phyloP scores from a whole-genome alignment of 768 basidiomycete species.

The Pleurotus giganteus region DNA sequence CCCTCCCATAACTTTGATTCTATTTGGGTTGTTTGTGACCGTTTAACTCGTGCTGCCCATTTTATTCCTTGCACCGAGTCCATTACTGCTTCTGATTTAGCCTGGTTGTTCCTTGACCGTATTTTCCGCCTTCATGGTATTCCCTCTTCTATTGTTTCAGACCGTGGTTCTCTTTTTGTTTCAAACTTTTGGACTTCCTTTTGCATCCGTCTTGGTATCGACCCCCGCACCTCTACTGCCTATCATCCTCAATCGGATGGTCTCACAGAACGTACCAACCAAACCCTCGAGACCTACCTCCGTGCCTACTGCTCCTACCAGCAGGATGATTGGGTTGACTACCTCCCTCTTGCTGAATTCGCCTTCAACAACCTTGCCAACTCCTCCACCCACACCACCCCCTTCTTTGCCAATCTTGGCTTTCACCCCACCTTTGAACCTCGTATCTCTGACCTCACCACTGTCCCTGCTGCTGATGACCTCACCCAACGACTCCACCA shows the following conservation, averaged over 20 bases:
- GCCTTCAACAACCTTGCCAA: constrained; percentile 35
- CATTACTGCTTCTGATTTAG: constrained; percentile 24
- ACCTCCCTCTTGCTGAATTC: constrained; percentile 39
- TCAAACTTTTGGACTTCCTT: constrained; percentile 27
- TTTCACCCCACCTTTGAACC: constrained; percentile 31
- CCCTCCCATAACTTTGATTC: constrained; percentile 32
- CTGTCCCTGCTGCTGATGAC: constrained; percentile 30
- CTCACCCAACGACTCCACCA: constrained; percentile 22
- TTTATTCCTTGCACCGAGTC: constrained; percentile 33
- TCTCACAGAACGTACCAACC: constrained; percentile 34
- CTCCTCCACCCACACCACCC: constrained; percentile 30
- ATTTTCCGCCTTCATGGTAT: constrained; percentile 35
- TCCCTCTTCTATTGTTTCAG: constrained; percentile 30
- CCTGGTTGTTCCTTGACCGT: constrained; percentile 31
- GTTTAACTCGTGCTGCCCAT: constrained; percentile 37
- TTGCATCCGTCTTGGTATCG: constrained; percentile 14
- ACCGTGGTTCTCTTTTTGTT: constrained; percentile 29
- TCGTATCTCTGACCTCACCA: constrained; percentile 21
- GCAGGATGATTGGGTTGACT: constrained; percentile 42
- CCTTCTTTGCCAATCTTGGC: constrained; percentile 34
- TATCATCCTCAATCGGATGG: constrained; percentile 46
- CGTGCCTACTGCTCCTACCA: constrained; percentile 31
- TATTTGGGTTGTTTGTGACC: constrained; percentile 35
- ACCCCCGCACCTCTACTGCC: constrained; percentile 27
- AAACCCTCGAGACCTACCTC: constrained; percentile 36